Conservation (phyloP, 2,329 filamentous ascomycete genomes). For the Lecanosticta acicola region DNA sequence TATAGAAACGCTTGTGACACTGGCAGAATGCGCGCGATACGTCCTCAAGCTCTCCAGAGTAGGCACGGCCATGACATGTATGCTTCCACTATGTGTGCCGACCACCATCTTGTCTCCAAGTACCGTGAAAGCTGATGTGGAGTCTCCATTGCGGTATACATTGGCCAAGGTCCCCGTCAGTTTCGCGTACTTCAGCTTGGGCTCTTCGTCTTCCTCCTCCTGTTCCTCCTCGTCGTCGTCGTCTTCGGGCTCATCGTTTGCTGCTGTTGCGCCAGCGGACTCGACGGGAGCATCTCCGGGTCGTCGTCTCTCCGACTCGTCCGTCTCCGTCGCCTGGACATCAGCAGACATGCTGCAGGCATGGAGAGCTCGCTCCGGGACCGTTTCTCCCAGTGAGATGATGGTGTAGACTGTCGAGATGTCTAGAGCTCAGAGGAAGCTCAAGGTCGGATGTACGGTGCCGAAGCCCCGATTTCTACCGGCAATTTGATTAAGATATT, state of each 20-base stretch:
- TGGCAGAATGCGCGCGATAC: constrained; percentile 90
- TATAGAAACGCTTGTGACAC: constrained; percentile 81
- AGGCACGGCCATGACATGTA: constrained; percentile 81
- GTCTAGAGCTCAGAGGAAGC: neutral
- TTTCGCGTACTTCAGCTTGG: constrained; percentile 85
- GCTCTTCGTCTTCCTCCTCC: constrained; percentile 88
- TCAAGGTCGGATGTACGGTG: neutral
- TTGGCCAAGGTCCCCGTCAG: constrained; percentile 72
- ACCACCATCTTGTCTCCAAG: constrained; percentile 97
- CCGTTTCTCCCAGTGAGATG: neutral
- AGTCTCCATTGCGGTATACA: constrained; percentile 91
- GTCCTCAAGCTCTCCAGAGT: constrained; percentile 73
- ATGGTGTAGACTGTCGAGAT: neutral
- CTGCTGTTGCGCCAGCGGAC: constrained; percentile 11
- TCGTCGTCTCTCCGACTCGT: constrained; percentile 7
- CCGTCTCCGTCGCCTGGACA: constrained; percentile 24
- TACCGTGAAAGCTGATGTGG: constrained; percentile 83
- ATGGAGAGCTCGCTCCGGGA: constrained; percentile 18
- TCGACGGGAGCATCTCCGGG: constrained; percentile 6
- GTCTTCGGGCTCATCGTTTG: constrained; percentile 28
- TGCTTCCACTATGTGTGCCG: constrained; percentile 93
- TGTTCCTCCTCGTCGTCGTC: constrained; percentile 59
- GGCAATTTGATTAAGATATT: neutral
- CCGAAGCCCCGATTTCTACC: neutral
- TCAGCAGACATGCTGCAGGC: constrained; percentile 36